Base-by-base conservation (phyloP, 768 basidiomycete species). In the Naematelia encephala region DNA sequence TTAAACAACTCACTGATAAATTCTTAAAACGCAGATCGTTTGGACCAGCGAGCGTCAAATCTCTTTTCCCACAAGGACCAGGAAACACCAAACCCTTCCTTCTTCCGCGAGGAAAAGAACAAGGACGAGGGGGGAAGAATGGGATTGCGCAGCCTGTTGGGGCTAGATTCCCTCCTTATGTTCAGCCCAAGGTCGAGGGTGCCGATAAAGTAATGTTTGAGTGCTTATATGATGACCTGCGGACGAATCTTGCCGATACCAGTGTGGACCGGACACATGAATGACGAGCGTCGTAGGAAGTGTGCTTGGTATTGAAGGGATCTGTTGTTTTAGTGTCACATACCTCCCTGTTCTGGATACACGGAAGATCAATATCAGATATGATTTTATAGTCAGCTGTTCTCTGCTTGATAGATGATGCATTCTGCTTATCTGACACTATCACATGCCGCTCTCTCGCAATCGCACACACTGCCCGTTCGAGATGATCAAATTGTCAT, bases 211-310 rank as follows among this genome's bases (percentile, higher is more conserved):
- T 23, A 22, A 34, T 51, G 30, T 59, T 52, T 25, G 49, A 50
- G 13, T 59, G 57, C 27, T 44, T 59, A 29, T 59, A 59, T 23
- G 51, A 59, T 51, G 16, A 39, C 16, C 8, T 16, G 34, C 8
- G 34, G 8, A 16, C 16, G 16, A 8, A 8, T 39, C 8, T 39
- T 39, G 34, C 34, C 8, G 34, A 16, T 8, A 39, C 8, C 16
- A 39, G 34, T n/a, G n/a, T n/a, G n/a, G n/a, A n/a, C n/a, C n/a
- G n/a, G n/a, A n/a, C n/a, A n/a, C n/a, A n/a, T n/a, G n/a, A n/a
- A n/a, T n/a, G n/a, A n/a, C n/a, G n/a, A n/a, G n/a, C n/a, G n/a
- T n/a, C n/a, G n/a, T n/a, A n/a, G n/a, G n/a, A n/a, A n/a, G n/a
- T n/a, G n/a, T n/a, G n/a, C n/a, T n/a, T n/a, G n/a, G n/a, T n/a